A percentile compares a stretch with the other conserved stretches of the same genome.
These are phyloP conservation scores for Neospermospora avenae DNA, from an alignment of 2,329 filamentous ascomycete genomes.

Conservation along the genomic window DNA sequence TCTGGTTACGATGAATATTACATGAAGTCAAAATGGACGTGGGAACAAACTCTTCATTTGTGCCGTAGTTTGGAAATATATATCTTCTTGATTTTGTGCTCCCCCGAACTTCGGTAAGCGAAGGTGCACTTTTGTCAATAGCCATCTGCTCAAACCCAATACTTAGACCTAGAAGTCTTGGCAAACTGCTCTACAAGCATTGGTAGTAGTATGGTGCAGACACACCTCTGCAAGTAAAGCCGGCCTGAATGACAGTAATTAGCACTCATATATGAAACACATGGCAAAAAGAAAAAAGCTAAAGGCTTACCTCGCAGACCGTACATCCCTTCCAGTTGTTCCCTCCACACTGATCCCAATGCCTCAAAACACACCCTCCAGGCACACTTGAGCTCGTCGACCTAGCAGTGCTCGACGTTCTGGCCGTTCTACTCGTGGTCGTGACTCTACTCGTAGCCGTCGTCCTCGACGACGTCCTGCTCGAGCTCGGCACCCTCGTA, in stretches of 20 bases:
- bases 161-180: no score
- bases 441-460: background rate
- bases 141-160: no score
- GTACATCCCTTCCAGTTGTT: slow-evolving; percentile 24
- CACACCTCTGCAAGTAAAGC: slow-evolving; percentile 15
- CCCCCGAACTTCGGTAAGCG: background rate
- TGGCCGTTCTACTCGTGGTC: background rate
- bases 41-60: background rate
- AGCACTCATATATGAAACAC: background rate
- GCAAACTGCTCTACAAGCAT: slow-evolving; percentile 12
- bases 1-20: no score
- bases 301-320: slow-evolving; percentile 15
- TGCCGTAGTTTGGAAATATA: background rate
- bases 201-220: slow-evolving; percentile 21
- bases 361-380: slow-evolving; percentile 13
- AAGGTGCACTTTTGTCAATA: background rate
- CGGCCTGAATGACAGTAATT: slow-evolving; percentile 1
- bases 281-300: no score
- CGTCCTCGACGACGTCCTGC: background rate
- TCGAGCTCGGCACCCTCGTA: background rate
- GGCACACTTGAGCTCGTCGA: background rate
- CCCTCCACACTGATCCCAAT: slow-evolving; percentile 24
- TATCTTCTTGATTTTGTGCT: background rate
- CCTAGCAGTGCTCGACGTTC: background rate
- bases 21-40: no score